A percentile compares a stretch with the other conserved stretches of the same genome.
Evolutionary conservation across 768 basidiomycete genomes (phyloP).

Genomic region (Holtermannia corniformis): DNA sequence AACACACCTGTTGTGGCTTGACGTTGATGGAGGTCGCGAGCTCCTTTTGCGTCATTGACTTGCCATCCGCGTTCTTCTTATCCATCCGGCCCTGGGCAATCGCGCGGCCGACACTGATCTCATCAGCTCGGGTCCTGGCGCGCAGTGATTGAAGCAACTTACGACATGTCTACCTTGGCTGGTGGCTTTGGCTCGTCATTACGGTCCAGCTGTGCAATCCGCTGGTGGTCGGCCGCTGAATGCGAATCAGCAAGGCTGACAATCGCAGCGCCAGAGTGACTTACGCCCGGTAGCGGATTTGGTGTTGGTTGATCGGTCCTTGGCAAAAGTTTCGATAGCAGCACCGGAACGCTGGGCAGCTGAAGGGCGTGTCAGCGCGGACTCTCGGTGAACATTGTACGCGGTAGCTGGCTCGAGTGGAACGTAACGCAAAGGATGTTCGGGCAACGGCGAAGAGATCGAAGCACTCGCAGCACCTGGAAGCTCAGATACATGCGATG

Average conservation of each 20-base stretch:
- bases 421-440: not conserved
- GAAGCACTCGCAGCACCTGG: constrained; percentile 25
- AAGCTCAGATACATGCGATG: too few relatives aligned
- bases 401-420: not conserved
- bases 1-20: constrained; percentile 52
- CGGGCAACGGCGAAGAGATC: not conserved
- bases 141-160: constrained; percentile 4
- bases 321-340: constrained; percentile 25
- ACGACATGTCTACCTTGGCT: constrained; percentile 52
- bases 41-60: constrained; percentile 72
- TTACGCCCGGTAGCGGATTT: constrained; percentile 23
- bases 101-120: constrained; percentile 50
- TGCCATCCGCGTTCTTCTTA: constrained; percentile 47
- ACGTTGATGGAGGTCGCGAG: constrained; percentile 88
- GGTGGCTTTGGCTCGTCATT: constrained; percentile 95
- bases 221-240: constrained; percentile 81
- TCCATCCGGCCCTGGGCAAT: constrained; percentile 72
- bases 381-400: not conserved
- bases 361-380: constrained; percentile 1
- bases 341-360: constrained; percentile 31
- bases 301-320: constrained; percentile 23
- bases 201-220: constrained; percentile 84
- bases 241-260: not conserved
- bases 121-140: constrained; percentile 13
- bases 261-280: constrained; percentile 2